phyloP scores from a whole-genome alignment of 129 eudicot species.

The Apium graveolens region DNA sequence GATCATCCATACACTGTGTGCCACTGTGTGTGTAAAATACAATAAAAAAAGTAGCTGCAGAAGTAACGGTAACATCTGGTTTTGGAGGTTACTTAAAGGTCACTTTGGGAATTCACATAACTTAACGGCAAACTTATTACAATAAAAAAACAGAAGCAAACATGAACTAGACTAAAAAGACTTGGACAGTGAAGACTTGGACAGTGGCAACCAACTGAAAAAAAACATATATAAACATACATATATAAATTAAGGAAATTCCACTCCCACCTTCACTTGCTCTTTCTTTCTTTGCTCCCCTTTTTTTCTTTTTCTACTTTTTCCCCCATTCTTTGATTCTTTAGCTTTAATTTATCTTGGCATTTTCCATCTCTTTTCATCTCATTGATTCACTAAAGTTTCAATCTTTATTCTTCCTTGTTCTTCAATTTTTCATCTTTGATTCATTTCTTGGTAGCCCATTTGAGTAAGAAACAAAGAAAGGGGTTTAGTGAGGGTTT shows the following conservation, averaged over 20 bases:
- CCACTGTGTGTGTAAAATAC: neutral
- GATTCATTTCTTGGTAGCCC: conserved; percentile 23
- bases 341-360: conserved; percentile 30
- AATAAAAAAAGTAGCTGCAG: conserved; percentile 18
- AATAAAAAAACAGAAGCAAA: conserved; percentile 14
- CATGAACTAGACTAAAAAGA: conserved; percentile 8
- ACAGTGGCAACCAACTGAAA: conserved; percentile 35
- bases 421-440: conserved; percentile 10
- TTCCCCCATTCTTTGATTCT: conserved; percentile 27
- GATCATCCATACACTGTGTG: neutral
- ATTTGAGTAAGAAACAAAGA: conserved; percentile 19
- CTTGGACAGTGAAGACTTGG: conserved; percentile 21
- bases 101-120: conserved; percentile 36
- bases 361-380: conserved; percentile 7
- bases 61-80: conserved; percentile 78
- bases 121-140: conserved; percentile 54
- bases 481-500: neutral
- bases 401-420: conserved; percentile 8
- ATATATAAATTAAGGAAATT: neutral
- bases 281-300: conserved; percentile 22
- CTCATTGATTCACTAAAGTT: conserved; percentile 10
- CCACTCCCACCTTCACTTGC: conserved; percentile 14
- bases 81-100: conserved; percentile 82
- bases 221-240: neutral
- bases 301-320: conserved; percentile 32